Conservation (phyloP, 2,329 filamentous ascomycete genomes). For the Penicillium crustosum region DNA sequence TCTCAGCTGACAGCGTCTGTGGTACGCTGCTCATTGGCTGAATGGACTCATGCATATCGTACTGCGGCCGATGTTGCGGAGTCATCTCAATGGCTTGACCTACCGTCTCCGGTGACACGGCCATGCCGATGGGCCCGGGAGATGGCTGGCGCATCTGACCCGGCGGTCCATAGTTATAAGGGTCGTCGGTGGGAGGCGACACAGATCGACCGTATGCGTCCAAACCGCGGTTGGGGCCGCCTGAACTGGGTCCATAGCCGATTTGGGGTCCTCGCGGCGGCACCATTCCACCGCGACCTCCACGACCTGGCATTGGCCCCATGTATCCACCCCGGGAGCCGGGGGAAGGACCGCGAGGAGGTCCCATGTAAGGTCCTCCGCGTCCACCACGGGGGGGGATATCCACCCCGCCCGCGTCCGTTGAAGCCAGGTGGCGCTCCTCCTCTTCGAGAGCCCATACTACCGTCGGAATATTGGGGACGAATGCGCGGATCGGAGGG, state of each 20-base stretch:
- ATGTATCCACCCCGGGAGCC: slow-evolving; percentile 47
- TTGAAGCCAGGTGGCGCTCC: slow-evolving; percentile 46
- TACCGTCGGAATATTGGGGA: slow-evolving; percentile 50
- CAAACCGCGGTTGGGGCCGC: slow-evolving; percentile 36
- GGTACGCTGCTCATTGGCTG: slow-evolving; percentile 27
- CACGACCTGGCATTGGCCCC: slow-evolving; percentile 36
- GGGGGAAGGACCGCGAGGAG: slow-evolving; percentile 33
- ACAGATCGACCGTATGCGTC: slow-evolving; percentile 38
- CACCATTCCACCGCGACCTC: slow-evolving; percentile 44
- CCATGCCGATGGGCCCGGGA: slow-evolving; percentile 37
- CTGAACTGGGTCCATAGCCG: slow-evolving; percentile 46
- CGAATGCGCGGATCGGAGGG: slow-evolving; percentile 47
- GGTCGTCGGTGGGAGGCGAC: slow-evolving; percentile 28
- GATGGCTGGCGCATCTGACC: slow-evolving; percentile 31
- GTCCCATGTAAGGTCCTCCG: slow-evolving; percentile 40
- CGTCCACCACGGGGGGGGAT: slow-evolving; percentile 48
- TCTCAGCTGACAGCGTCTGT: slow-evolving; percentile 30
- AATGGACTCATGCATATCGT: slow-evolving; percentile 34
- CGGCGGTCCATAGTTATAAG: slow-evolving; percentile 24
- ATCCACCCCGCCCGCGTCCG: slow-evolving; percentile 58
- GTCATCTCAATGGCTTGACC: slow-evolving; percentile 81
- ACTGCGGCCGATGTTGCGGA: slow-evolving; percentile 55
- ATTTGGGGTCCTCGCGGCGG: slow-evolving; percentile 40
- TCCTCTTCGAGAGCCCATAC: slow-evolving; percentile 45
- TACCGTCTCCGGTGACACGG: slow-evolving; percentile 42